These are phyloP conservation scores for Alternaria conjuncta DNA, from an alignment of 2,329 filamentous ascomycete genomes.

Conservation along the genomic window DNA sequence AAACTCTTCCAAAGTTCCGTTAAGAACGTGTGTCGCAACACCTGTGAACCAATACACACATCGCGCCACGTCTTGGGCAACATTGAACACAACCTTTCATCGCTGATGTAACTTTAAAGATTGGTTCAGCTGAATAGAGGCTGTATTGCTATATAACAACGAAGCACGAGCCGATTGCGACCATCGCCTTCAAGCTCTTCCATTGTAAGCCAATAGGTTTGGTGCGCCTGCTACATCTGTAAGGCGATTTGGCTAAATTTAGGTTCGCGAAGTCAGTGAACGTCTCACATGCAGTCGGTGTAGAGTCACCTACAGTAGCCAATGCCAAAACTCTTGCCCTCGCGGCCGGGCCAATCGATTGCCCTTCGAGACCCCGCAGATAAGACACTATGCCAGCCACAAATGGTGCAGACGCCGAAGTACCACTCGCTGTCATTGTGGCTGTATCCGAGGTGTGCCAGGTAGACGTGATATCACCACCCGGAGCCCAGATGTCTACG, in stretches of 20 bases:
- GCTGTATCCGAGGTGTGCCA: conserved; percentile 53
- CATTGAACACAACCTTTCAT: neutral
- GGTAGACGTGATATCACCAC: conserved; percentile 51
- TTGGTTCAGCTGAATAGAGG: neutral
- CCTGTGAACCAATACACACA: neutral
- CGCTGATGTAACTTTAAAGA: neutral
- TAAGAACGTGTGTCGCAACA: neutral
- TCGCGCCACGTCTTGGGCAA: neutral
- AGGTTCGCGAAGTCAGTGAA: neutral
- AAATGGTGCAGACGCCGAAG: conserved; percentile 71
- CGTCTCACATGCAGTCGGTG: neutral
- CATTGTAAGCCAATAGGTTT: conserved; percentile 39
- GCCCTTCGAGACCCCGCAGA: conserved; percentile 62
- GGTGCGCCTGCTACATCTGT: conserved; percentile 26
- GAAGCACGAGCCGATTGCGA: neutral
- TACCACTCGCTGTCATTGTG: conserved; percentile 60
- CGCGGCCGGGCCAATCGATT: conserved; percentile 21
- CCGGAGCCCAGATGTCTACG: conserved; percentile 49
- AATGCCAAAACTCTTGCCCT: conserved; percentile 29
- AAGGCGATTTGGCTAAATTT: conserved; percentile 12
- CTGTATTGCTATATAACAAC: neutral
- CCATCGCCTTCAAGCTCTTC: conserved; percentile 5
- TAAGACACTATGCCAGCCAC: conserved; percentile 73
- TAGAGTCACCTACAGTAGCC: conserved; percentile 13
- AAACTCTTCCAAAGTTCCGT: neutral